Evolutionary conservation across 2,329 filamentous ascomycete genomes (phyloP).

Genomic region (Zymoseptoria passerinii): DNA sequence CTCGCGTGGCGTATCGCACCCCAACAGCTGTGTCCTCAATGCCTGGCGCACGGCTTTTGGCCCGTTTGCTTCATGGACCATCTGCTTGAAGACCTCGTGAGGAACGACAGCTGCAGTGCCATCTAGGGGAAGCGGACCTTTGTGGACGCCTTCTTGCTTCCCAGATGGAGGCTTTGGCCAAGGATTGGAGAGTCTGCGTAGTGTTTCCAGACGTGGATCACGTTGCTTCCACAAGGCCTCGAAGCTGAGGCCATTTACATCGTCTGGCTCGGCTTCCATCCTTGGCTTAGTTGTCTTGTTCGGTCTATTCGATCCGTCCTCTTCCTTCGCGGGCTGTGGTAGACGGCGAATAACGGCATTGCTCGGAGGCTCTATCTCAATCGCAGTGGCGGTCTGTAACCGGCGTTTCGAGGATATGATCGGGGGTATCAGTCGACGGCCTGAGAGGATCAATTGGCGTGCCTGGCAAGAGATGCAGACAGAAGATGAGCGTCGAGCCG

Average conservation of each 20-base stretch:
- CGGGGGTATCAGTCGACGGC: not conserved
- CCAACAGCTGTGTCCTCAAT: slow-evolving; percentile 25
- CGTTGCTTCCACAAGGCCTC: slow-evolving; percentile 18
- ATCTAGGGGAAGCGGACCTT: slow-evolving; percentile 8
- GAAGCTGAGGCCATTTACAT: slow-evolving; percentile 7
- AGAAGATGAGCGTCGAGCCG: not conserved
- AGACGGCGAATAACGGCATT: not conserved
- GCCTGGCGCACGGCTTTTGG: slow-evolving; percentile 18
- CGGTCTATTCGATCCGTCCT: not conserved
- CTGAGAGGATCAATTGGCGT: not conserved
- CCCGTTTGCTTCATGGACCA: slow-evolving; percentile 13
- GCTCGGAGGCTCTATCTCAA: not conserved
- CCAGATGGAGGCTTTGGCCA: slow-evolving; percentile 12
- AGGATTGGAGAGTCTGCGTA: slow-evolving; percentile 23
- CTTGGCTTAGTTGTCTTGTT: not conserved
- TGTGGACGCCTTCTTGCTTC: not conserved
- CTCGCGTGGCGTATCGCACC: slow-evolving; percentile 22
- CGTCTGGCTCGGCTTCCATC: slow-evolving; percentile 1
- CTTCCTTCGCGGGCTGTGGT: not conserved
- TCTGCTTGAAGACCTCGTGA: slow-evolving; percentile 18
- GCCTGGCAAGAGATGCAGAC: not conserved
- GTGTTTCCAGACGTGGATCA: slow-evolving; percentile 16
- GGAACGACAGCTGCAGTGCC: slow-evolving; percentile 17
- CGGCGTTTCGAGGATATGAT: not conserved
- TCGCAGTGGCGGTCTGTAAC: not conserved